These are phyloP conservation scores for Agapanthus africanus DNA, from an alignment of 106 monocot species.

Conservation along the genomic window DNA sequence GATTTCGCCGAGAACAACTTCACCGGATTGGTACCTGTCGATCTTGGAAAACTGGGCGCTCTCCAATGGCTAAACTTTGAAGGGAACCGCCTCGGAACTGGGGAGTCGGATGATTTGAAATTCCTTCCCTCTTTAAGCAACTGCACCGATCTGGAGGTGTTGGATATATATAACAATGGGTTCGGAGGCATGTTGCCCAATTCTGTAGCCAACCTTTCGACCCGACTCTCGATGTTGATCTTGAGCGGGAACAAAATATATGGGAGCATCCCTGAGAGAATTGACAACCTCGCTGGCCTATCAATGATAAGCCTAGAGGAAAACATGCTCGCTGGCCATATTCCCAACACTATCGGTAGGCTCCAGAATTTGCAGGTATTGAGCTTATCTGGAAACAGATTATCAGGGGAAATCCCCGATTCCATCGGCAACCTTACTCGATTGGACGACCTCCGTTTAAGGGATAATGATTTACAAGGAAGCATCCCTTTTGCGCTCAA, in stretches of 20 bases:
- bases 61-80: conserved; percentile 5
- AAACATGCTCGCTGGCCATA: conserved; percentile 11
- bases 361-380: background rate
- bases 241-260: conserved; percentile 9
- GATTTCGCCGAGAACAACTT: conserved; percentile 13
- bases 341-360: conserved; percentile 10
- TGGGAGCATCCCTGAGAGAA: conserved; percentile 18
- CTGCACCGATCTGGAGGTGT: conserved; percentile 2
- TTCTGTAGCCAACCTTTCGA: conserved; percentile 8
- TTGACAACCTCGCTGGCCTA: conserved; percentile 5
- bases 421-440: conserved; percentile 18
- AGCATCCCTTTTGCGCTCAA: conserved; percentile 7
- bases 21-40: conserved; percentile 11
- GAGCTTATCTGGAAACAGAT: background rate
- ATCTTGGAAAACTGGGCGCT: conserved; percentile 1
- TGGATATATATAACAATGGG: background rate
- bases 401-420: conserved; percentile 9
- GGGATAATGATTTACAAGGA: conserved; percentile 4
- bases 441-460: conserved; percentile 2
- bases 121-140: conserved; percentile 19
- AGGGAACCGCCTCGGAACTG: conserved; percentile 11
- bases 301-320: background rate
- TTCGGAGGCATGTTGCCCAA: conserved; percentile 10
- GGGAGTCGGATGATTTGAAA: conserved; percentile 13
- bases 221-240: background rate